phyloP scores from a whole-genome alignment of 2,329 filamentous ascomycete genomes.

The Colletotrichum musicola region DNA sequence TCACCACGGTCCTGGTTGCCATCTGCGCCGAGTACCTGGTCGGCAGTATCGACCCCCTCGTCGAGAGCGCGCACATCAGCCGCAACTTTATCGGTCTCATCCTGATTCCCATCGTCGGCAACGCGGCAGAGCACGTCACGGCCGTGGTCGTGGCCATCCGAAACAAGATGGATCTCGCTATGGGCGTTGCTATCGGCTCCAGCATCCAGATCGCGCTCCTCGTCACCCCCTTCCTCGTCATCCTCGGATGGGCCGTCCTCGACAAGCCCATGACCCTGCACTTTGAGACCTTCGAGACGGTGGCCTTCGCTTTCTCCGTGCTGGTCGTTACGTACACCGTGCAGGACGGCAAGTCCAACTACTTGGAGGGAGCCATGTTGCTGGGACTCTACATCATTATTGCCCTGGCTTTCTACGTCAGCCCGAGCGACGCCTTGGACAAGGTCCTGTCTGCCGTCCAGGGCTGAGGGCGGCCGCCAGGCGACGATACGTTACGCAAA shows the following conservation, averaged over 20 bases:
- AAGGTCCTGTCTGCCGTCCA: slow-evolving; percentile 42
- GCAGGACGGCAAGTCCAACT: slow-evolving; percentile 86
- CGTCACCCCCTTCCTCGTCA: slow-evolving; percentile 83
- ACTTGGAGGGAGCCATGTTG: slow-evolving; percentile 82
- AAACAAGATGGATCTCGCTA: slow-evolving; percentile 80
- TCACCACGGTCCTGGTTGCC: slow-evolving; percentile 77
- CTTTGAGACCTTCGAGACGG: slow-evolving; percentile 85
- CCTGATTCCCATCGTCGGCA: slow-evolving; percentile 83
- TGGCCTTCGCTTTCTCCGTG: slow-evolving; percentile 81
- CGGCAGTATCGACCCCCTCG: slow-evolving; percentile 79
- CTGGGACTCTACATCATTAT: slow-evolving; percentile 70
- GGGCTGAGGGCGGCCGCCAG: slow-evolving; percentile 5
- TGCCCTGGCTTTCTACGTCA: slow-evolving; percentile 71
- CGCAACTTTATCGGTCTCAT: slow-evolving; percentile 87
- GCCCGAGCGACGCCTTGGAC: slow-evolving; percentile 62
- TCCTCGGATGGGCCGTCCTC: slow-evolving; percentile 83
- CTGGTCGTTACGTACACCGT: slow-evolving; percentile 82
- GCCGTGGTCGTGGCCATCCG: slow-evolving; percentile 83
- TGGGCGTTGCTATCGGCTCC: slow-evolving; percentile 85
- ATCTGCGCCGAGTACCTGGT: slow-evolving; percentile 84
- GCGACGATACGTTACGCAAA: slow-evolving; percentile 7
- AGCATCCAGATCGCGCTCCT: slow-evolving; percentile 87
- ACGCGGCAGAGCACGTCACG: slow-evolving; percentile 85
- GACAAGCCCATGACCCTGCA: slow-evolving; percentile 80
- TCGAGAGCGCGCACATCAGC: slow-evolving; percentile 77